Percentiles rank a stretch among this genome's conserved stretches.
These are phyloP conservation scores for Conoideocrella luteorostrata DNA, from an alignment of 2,329 filamentous ascomycete species.

Conservation along the genomic window DNA sequence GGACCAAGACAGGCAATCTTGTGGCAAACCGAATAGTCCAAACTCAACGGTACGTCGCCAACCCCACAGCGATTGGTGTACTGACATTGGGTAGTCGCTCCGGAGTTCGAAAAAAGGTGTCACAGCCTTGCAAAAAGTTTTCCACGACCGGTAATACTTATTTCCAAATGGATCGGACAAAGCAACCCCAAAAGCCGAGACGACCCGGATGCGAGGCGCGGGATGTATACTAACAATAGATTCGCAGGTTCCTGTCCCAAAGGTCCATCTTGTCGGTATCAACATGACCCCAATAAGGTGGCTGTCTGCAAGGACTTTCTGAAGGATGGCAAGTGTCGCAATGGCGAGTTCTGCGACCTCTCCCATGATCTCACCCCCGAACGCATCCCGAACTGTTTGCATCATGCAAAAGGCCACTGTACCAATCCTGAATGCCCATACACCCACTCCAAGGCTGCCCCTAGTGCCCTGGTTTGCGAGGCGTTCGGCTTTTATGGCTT, in stretches of 20 bases:
- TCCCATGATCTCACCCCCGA: conserved; percentile 81
- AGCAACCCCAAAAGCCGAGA: conserved; percentile 13
- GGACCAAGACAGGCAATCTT: conserved; percentile 83
- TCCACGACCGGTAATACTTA: conserved; percentile 61
- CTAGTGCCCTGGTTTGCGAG: conserved; percentile 73
- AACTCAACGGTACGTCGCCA: conserved; percentile 62
- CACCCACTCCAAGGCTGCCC: conserved; percentile 73
- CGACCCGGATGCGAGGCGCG: conserved; percentile 29
- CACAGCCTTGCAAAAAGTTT: conserved; percentile 68
- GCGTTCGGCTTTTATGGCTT: conserved; percentile 82
- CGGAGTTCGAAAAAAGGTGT: conserved; percentile 57
- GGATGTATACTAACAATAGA: conserved; percentile 37
- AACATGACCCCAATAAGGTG: conserved; percentile 80
- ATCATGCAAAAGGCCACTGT: conserved; percentile 86
- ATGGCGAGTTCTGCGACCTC: conserved; percentile 77
- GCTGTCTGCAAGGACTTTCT: conserved; percentile 87
- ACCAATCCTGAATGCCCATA: conserved; percentile 81
- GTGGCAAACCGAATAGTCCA: conserved; percentile 70
- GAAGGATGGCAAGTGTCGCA: conserved; percentile 68
- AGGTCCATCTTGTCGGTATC: conserved; percentile 71
- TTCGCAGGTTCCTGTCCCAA: conserved; percentile 73
- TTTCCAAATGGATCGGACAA: conserved; percentile 24
- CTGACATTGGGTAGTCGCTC: conserved; percentile 41
- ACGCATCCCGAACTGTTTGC: conserved; percentile 80
- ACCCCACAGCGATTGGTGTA: conserved; percentile 15